phyloP scores from a whole-genome alignment of 140 eudicot genomes.

The Senecio squalidus region DNA sequence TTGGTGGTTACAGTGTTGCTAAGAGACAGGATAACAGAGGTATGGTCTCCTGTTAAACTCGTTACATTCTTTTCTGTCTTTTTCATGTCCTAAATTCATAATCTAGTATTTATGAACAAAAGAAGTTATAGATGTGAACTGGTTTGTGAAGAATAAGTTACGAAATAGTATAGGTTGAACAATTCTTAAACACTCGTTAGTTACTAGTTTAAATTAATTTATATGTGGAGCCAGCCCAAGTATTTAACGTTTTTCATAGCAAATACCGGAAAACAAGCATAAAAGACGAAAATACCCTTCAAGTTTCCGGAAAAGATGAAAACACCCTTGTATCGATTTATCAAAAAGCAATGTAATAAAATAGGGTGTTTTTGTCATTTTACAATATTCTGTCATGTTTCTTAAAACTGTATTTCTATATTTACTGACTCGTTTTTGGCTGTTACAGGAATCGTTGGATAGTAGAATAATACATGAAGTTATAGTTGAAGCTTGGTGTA shows the following conservation, averaged over 20 bases:
- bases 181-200: background rate
- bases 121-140: too few species aligned
- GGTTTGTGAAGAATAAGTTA: background rate
- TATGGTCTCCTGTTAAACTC: slow-evolving; percentile 11
- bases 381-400: too few species aligned
- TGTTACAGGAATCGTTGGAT: slow-evolving; percentile 23
- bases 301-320: too few species aligned
- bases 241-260: too few species aligned
- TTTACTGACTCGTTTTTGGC: slow-evolving; percentile 1
- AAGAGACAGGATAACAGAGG: slow-evolving; percentile 51
- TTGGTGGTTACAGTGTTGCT: slow-evolving; percentile 44
- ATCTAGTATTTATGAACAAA: too few species aligned
- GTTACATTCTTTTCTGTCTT: too few species aligned
- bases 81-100: too few species aligned
- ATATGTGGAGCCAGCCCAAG: background rate
- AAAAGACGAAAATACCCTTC: too few species aligned
- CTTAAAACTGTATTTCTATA: background rate
- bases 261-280: too few species aligned
- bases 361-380: too few species aligned
- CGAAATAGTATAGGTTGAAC: background rate
- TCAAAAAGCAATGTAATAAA: too few species aligned
- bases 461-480: slow-evolving; percentile 11
- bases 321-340: too few species aligned
- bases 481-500: slow-evolving; percentile 14
- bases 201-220: background rate